These are phyloP conservation scores for Cyanidium caldarium DNA, from an alignment of 23 red algal species.

Conservation along the genomic window DNA sequence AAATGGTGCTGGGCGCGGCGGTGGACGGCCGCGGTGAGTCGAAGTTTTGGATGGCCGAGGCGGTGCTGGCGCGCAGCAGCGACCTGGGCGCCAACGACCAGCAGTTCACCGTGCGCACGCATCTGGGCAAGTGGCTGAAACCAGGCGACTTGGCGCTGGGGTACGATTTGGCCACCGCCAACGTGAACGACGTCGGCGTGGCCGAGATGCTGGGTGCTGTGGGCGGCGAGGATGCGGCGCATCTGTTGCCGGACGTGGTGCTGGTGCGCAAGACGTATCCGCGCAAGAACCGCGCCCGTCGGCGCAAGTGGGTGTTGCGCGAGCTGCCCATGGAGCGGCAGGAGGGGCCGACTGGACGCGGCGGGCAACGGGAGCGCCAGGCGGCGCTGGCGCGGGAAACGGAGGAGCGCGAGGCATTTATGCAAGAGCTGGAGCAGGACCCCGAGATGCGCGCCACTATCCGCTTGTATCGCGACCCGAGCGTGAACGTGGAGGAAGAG, in stretches of 20 bases:
- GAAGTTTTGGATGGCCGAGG: conserved; percentile 40
- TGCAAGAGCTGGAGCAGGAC: conserved; percentile 97
- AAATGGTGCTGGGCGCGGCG: not conserved
- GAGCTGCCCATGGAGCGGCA: conserved; percentile 53
- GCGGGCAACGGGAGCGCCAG: conserved; percentile 6
- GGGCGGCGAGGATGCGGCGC: conserved; percentile 24
- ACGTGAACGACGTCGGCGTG: conserved; percentile 47
- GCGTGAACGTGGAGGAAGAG: not conserved
- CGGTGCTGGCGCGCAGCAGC: conserved; percentile 38
- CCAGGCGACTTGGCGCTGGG: conserved; percentile 73
- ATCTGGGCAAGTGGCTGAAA: conserved; percentile 62
- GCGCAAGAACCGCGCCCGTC: conserved; percentile 41
- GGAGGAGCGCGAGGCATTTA: conserved; percentile 69
- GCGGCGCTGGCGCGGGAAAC: conserved; percentile 9
- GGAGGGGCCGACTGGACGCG: conserved; percentile 8
- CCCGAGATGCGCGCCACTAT: conserved; percentile 52
- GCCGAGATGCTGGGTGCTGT: conserved; percentile 13
- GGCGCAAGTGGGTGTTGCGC: conserved; percentile 45
- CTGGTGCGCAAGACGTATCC: conserved; percentile 80
- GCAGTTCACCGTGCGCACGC: conserved; percentile 41
- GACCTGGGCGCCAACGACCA: conserved; percentile 78
- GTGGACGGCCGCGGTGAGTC: conserved; percentile 1
- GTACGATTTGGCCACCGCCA: conserved; percentile 78
- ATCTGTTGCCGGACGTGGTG: conserved; percentile 62
- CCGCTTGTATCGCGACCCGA: conserved; percentile 66